phyloP scores from a whole-genome alignment of 75 land plant genomes.

The Picea sitchensis region DNA sequence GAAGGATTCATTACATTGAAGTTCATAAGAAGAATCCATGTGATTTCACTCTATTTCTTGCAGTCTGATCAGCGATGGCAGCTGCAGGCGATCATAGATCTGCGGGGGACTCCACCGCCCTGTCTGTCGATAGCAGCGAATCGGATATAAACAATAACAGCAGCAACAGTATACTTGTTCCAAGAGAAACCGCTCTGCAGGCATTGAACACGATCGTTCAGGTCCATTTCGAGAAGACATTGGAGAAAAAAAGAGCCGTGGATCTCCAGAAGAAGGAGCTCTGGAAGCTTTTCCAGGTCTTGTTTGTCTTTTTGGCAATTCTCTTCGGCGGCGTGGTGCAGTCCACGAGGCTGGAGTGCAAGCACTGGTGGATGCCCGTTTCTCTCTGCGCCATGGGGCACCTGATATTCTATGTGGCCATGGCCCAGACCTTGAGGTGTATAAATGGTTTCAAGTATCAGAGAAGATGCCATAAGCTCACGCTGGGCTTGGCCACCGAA shows the following conservation, averaged over 20 bases:
- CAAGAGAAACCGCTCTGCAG: slow-evolving; percentile 57
- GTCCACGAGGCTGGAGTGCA: slow-evolving; percentile 62
- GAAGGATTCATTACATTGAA: no score
- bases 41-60: no score
- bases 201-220: slow-evolving; percentile 71
- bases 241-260: slow-evolving; percentile 69
- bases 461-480: slow-evolving; percentile 82
- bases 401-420: slow-evolving; percentile 68
- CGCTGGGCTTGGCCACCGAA: slow-evolving; percentile 75
- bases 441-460: slow-evolving; percentile 88
- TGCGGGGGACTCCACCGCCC: not conserved
- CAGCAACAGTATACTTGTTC: not conserved
- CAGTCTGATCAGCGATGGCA: not conserved
- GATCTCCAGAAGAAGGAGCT: slow-evolving; percentile 82
- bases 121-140: not conserved
- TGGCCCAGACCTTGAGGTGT: slow-evolving; percentile 71
- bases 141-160: not conserved
- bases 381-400: slow-evolving; percentile 57
- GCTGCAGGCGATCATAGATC: not conserved
- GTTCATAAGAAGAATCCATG: no score
- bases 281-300: slow-evolving; percentile 56
- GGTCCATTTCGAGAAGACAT: slow-evolving; percentile 70
- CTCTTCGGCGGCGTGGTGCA: slow-evolving; percentile 33
- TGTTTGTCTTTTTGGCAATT: slow-evolving; percentile 70
- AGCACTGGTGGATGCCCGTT: slow-evolving; percentile 75